Base-by-base conservation (phyloP, 495 filamentous ascomycete species). In the Podospora bellae-mahoneyi region DNA sequence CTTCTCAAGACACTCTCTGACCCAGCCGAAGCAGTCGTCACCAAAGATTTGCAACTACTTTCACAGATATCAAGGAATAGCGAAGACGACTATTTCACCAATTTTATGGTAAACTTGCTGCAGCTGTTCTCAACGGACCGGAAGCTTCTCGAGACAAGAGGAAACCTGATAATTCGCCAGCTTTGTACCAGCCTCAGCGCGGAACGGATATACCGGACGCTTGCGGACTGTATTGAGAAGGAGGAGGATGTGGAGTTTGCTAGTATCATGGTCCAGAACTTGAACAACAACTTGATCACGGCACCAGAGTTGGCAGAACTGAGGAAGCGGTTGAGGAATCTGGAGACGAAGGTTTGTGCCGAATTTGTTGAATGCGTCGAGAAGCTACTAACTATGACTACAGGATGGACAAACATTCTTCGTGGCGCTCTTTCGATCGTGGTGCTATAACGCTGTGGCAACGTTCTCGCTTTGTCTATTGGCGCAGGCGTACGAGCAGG, bases 201-300 rank as follows among this genome's bases (percentile, higher is more conserved):
- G 0, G 96, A 98, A 76, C 87, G 94, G 62, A 99, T 99, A 67
- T 99, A 97, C 75, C 90, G 96, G 34, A 98, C 93, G 4, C 79
- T 99, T 62, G 96, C 96, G 59, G 96, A 98, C 69, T 97, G 95
- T 77, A 89, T 99, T 6, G 96, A 98, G 78, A 97, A 96, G 69
- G 96, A 99, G 77, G 94, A 98, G 82, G 95, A 99, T 75, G 85
- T 97, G 39, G 96, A 98, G 76, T 99, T 99, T 78, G 93, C 96
- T 19, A 97, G 94, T 71, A 99, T 98, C 72, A 99, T 99, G 96
- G 93, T 99, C 28, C 96, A 98, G 74, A 97, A 98, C 77, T 83
- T 99, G 58, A 99, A 99, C 79, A 99, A 99, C 74, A 99, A 98
- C 71, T 85, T 99, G 20, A 98, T 98, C 71, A 99, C 96, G 13